These are phyloP conservation scores for Talaromyces marneffei DNA, from an alignment of 2,329 filamentous ascomycete genomes.

Conservation along the genomic window DNA sequence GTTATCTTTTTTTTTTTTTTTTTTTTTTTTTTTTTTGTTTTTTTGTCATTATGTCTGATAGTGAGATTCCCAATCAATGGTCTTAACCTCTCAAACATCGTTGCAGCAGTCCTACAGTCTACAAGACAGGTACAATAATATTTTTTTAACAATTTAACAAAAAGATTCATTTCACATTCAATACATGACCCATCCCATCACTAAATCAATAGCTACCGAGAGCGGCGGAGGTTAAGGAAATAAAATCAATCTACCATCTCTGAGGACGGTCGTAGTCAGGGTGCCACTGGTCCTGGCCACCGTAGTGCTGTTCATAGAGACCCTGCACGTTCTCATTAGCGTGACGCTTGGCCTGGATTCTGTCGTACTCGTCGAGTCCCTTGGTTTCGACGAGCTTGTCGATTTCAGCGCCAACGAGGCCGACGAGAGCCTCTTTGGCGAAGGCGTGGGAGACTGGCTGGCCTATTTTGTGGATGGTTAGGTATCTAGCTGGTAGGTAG, in stretches of 20 bases:
- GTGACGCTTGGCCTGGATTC: slow-evolving; percentile 54
- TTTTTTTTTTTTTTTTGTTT: too few species aligned
- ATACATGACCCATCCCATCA: neutral
- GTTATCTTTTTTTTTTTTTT: too few species aligned
- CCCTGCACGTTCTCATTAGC: slow-evolving; percentile 54
- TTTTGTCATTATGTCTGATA: neutral
- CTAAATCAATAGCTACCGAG: neutral
- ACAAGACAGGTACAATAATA: neutral
- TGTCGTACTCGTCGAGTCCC: slow-evolving; percentile 56
- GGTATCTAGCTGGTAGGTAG: too few species aligned
- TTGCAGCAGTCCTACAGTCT: neutral
- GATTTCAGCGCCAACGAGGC: slow-evolving; percentile 66
- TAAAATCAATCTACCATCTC: slow-evolving; percentile 15
- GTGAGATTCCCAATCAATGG: neutral
- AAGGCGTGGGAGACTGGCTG: slow-evolving; percentile 66
- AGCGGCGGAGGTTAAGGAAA: neutral
- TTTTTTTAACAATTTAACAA: too few species aligned
- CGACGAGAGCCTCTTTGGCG: slow-evolving; percentile 71
- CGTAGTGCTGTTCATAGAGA: slow-evolving; percentile 60
- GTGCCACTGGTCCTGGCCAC: slow-evolving; percentile 48
- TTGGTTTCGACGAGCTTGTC: slow-evolving; percentile 70
- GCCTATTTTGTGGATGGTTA: slow-evolving; percentile 46
- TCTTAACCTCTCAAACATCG: neutral
- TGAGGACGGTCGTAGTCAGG: slow-evolving; percentile 29
- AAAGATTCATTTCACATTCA: neutral